A percentile compares a stretch with the other conserved stretches of the same genome.
Evolutionary conservation across 2,329 filamentous ascomycete species (phyloP).

Genomic region (Cytospora mali): DNA sequence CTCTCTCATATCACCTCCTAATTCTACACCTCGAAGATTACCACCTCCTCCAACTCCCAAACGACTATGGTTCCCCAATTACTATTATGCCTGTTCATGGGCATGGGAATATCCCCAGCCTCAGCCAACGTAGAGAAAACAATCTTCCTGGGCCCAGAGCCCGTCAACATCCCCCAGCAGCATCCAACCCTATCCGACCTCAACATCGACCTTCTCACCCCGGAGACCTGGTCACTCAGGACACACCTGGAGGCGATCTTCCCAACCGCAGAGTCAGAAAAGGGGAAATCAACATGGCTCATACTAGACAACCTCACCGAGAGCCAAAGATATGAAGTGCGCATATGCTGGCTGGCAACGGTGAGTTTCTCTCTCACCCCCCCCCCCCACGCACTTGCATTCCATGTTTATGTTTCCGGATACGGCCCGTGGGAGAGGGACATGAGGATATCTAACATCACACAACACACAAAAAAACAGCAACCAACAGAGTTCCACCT

Average conservation of each 20-base stretch:
- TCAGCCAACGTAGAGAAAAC: slow-evolving; percentile 86
- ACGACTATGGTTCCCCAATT: slow-evolving; percentile 14
- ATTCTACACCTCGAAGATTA: not conserved
- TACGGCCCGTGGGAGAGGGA: not conserved
- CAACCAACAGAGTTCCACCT: slow-evolving; percentile 84
- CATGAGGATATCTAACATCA: slow-evolving; percentile 24
- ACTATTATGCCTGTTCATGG: slow-evolving; percentile 28
- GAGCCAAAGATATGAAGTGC: slow-evolving; percentile 82
- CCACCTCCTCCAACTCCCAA: not conserved
- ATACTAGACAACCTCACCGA: slow-evolving; percentile 70
- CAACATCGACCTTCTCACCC: slow-evolving; percentile 66
- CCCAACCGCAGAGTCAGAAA: slow-evolving; percentile 53
- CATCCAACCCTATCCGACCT: slow-evolving; percentile 62
- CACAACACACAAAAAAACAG: slow-evolving; percentile 51
- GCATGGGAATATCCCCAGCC: slow-evolving; percentile 12
- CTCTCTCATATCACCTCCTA: not conserved
- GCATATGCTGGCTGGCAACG: slow-evolving; percentile 90
- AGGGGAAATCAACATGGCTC: slow-evolving; percentile 75
- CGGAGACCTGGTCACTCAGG: slow-evolving; percentile 56
- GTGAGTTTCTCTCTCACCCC: slow-evolving; percentile 59
- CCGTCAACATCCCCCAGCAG: slow-evolving; percentile 56
- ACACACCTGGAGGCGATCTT: slow-evolving; percentile 70
- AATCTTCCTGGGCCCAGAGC: slow-evolving; percentile 76
- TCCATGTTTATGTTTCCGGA: not conserved
- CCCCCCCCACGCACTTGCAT: not conserved